Evolutionary conservation across 1,139 yeast species (phyloP), one percentile per base, ranked within the genome.

Genomic region (Zygosaccharomyces pseudobailii): DNA sequence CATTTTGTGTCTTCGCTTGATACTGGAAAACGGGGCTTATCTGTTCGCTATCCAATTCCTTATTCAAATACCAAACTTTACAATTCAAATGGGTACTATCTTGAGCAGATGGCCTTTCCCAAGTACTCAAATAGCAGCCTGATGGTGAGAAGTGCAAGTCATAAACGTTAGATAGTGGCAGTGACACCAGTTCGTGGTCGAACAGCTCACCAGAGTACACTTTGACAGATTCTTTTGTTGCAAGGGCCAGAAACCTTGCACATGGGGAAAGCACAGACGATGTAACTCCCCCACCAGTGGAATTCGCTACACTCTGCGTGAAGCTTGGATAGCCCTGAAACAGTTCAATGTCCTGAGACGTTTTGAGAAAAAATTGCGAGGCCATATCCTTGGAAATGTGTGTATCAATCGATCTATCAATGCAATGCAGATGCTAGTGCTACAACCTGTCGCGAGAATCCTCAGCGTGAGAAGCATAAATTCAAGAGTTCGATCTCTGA

Each of bases 71-170:
- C 79, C 86, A 88, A 50, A 92, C 76, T 61, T 82, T 80, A 56
- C 90, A 87, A 67, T 90, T 90, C 54, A 87, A 81, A 60, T 85
- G 82, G 30, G 90, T 71, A 68, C 62, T 77, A 70, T 61, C 79
- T 70, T 58, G 73, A 51, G 70, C 80, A 74, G 55, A 80, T 66
- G 97, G 96, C 61, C 90, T 87, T 59, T 90, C 89, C 97, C 97
- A 94, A 42, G 95, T 80, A 57, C 89, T 80, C 54, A 92, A 69
- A 63, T 74, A 90, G 40, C 82, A 79, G n/a, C 97, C 97, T 47
- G 80, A 74, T 8, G 97, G 96, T 9, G 96, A 87, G 64, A 92
- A 88, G 56, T 80, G 82, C 59, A 92, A 69, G 62, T 92, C 97
- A 59, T 84, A 82, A 21, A 86, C 86, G 54, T 86, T 89, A 25